phyloP scores from a whole-genome alignment of 352 stramenopile species.

The Phytophthora pseudosyringae region DNA sequence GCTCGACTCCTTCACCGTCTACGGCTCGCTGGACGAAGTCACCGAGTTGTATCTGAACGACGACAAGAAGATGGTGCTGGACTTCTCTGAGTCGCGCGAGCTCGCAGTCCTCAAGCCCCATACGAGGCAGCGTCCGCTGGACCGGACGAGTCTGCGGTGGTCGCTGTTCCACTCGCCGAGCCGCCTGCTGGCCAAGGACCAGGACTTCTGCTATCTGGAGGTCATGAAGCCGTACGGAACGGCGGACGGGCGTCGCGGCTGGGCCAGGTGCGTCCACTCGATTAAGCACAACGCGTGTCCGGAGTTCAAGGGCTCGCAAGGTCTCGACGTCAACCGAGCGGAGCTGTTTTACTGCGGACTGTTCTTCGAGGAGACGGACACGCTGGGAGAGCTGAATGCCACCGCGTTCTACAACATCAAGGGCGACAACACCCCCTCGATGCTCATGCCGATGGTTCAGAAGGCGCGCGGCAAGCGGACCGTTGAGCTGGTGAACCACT shows the following conservation, averaged over 20 bases:
- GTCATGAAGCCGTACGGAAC: conserved; percentile 73
- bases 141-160: conserved; percentile 74
- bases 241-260: conserved; percentile 60
- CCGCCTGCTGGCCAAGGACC: conserved; percentile 56
- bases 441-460: conserved; percentile 59
- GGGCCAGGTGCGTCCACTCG: conserved; percentile 75
- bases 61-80: conserved; percentile 73
- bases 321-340: conserved; percentile 51
- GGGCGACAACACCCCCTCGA: conserved; percentile 41
- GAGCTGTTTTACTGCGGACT: conserved; percentile 69
- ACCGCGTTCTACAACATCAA: conserved; percentile 75
- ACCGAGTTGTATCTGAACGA: conserved; percentile 69
- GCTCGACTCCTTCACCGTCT: conserved; percentile 62
- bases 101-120: conserved; percentile 55
- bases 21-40: conserved; percentile 70
- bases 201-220: conserved; percentile 83
- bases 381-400: conserved; percentile 52
- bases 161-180: conserved; percentile 70
- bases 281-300: conserved; percentile 70
- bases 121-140: conserved; percentile 42
- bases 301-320: conserved; percentile 43
- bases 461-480: conserved; percentile 68
- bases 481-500: conserved; percentile 71
- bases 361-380: conserved; percentile 70
- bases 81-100: conserved; percentile 74